phyloP scores from a whole-genome alignment of 176 grass and related monocot species.

The Cenchrus fungigraminus region DNA sequence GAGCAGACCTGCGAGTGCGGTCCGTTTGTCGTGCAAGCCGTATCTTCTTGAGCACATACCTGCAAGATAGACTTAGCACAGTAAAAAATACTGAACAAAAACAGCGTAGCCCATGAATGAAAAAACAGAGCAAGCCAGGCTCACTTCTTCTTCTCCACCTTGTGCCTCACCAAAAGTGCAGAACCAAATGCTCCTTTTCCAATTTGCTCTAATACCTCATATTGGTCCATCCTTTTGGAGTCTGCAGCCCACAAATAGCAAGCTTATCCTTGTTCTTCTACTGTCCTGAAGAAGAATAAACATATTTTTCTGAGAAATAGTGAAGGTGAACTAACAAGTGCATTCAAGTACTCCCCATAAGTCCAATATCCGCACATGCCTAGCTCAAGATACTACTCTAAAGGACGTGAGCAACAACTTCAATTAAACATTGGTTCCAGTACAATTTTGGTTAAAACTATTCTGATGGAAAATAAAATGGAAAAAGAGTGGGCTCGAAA shows the following conservation, averaged over 20 bases:
- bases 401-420: slow-evolving; percentile 16
- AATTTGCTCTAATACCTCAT: slow-evolving; percentile 98
- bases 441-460: slow-evolving; percentile 23
- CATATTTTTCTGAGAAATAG: slow-evolving; percentile 6
- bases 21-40: slow-evolving; percentile 85
- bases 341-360: slow-evolving; percentile 27
- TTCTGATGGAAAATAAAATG: slow-evolving; percentile 29
- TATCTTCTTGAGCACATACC: slow-evolving; percentile 98
- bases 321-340: slow-evolving; percentile 40
- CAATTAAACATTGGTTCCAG: background rate
- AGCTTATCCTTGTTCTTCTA: slow-evolving; percentile 9
- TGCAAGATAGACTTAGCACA: slow-evolving; percentile 29
- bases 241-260: slow-evolving; percentile 30
- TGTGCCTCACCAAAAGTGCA: slow-evolving; percentile 92
- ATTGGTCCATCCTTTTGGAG: slow-evolving; percentile 72
- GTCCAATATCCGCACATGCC: slow-evolving; percentile 34
- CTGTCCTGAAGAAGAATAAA: slow-evolving; percentile 36
- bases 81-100: slow-evolving; percentile 35
- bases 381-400: slow-evolving; percentile 8
- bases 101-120: background rate
- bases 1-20: slow-evolving; percentile 81
- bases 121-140: slow-evolving; percentile 13
- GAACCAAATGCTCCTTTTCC: slow-evolving; percentile 96
- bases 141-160: slow-evolving; percentile 95
- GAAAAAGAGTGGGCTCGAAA: background rate